phyloP scores from a whole-genome alignment of 257 asterid genomes.

The Nicotiana tomentosiformis region DNA sequence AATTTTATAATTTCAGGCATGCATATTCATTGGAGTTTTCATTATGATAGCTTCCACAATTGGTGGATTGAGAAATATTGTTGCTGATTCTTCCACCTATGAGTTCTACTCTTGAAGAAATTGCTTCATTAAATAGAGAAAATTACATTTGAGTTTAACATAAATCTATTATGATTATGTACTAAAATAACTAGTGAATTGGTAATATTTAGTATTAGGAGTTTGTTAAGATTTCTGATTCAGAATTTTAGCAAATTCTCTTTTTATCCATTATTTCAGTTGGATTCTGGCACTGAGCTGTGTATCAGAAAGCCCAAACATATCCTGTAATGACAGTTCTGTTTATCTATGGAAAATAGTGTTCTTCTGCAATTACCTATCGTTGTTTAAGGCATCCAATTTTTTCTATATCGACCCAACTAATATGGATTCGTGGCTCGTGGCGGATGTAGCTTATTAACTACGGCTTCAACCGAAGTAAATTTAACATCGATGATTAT shows the following conservation, averaged over 20 bases:
- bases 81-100: conserved; percentile 67
- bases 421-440: too few relatives aligned
- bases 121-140: not conserved
- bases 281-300: not conserved
- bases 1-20: conserved; percentile 30
- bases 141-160: not conserved
- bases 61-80: conserved; percentile 75
- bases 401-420: too few relatives aligned
- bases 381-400: too few relatives aligned
- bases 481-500: too few relatives aligned
- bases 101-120: conserved; percentile 52
- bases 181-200: not conserved
- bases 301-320: not conserved
- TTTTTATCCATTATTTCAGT: not conserved
- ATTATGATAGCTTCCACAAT: conserved; percentile 79
- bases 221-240: not conserved
- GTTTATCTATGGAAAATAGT: not conserved
- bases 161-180: not conserved
- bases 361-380: not conserved
- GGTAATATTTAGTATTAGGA: not conserved
- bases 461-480: too few relatives aligned
- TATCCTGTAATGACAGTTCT: not conserved
- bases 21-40: conserved; percentile 51
- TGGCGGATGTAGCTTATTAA: too few relatives aligned
- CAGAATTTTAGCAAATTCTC: not conserved